phyloP scores from a whole-genome alignment of 768 basidiomycete species.

The Pulveroboletus sp. region DNA sequence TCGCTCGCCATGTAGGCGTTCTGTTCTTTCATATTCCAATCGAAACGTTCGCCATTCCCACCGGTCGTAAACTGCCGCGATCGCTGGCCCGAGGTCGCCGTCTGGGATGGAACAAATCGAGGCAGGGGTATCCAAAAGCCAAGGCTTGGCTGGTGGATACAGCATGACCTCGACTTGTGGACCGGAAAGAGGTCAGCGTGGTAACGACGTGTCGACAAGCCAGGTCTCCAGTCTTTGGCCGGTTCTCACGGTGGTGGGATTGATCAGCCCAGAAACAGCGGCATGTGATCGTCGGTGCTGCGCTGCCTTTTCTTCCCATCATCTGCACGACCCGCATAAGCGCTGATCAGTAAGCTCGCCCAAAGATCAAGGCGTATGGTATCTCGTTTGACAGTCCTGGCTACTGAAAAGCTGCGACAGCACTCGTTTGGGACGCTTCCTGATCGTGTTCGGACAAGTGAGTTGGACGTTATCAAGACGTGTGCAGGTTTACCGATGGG shows the following conservation, averaged over 20 bases:
- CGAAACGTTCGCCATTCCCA: constrained; percentile 10
- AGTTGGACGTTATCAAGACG: too few relatives aligned
- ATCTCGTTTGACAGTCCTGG: too few relatives aligned
- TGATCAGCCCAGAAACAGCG: neutral
- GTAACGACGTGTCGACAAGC: neutral
- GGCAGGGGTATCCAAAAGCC: neutral
- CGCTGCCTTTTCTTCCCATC: too few relatives aligned
- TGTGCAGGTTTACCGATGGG: too few relatives aligned
- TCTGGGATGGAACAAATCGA: constrained; percentile 7
- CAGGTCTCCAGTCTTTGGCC: neutral
- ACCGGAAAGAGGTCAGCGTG: neutral
- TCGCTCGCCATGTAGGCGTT: neutral
- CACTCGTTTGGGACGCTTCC: too few relatives aligned
- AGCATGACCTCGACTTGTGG: neutral
- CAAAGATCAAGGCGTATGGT: too few relatives aligned
- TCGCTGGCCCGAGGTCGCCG: constrained; percentile 4
- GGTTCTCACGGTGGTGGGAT: neutral
- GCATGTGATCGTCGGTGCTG: neutral
- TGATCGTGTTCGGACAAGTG: too few relatives aligned
- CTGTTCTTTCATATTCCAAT: constrained; percentile 2
- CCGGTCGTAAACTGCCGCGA: constrained; percentile 7
- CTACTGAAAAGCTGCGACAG: too few relatives aligned
- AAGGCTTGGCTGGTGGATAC: neutral
- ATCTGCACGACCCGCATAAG: too few relatives aligned
- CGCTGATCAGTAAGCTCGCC: too few relatives aligned